A percentile compares a stretch with the other conserved stretches of the same genome.
Evolutionary conservation across 306 rosid species (phyloP).

Genomic region (Corylus avellana): DNA sequence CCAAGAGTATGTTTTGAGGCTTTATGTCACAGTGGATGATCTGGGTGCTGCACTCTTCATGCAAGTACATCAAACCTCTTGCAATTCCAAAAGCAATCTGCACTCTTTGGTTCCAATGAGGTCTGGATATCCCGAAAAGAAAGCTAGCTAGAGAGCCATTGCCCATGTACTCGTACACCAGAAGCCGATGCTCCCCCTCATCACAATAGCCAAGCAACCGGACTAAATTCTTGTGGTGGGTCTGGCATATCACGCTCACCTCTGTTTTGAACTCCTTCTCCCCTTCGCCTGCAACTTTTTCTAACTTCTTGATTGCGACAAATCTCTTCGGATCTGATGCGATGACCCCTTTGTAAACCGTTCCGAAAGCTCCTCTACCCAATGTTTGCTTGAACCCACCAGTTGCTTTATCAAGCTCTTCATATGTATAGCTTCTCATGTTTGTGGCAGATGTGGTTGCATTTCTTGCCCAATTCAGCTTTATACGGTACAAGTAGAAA

Average conservation of each 20-base stretch:
- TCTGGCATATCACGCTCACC: constrained; percentile 31
- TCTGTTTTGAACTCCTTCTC: constrained; percentile 45
- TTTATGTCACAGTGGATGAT: constrained; percentile 32
- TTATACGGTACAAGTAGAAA: background rate
- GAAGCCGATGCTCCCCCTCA: constrained; percentile 2
- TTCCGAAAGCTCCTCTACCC: constrained; percentile 35
- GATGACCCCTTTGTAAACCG: constrained; percentile 33
- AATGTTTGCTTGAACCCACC: constrained; percentile 27
- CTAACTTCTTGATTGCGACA: constrained; percentile 50
- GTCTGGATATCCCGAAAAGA: constrained; percentile 24
- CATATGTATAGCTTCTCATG: constrained; percentile 9
- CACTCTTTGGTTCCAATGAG: constrained; percentile 23
- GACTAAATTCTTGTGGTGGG: constrained; percentile 36
- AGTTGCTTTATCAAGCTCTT: constrained; percentile 30
- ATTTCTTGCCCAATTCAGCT: background rate
- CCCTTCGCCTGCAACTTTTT: constrained; percentile 35
- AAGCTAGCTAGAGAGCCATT: constrained; percentile 21
- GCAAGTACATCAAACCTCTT: constrained; percentile 22
- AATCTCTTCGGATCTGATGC: constrained; percentile 9
- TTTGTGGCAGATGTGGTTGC: background rate
- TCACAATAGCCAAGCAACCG: constrained; percentile 28
- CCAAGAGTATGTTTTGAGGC: constrained; percentile 28
- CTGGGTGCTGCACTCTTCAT: constrained; percentile 21
- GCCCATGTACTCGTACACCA: constrained; percentile 23
- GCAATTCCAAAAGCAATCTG: constrained; percentile 21